Base-by-base conservation (phyloP, 805 yeast genomes). In the Scheffersomyces lignosus region DNA sequence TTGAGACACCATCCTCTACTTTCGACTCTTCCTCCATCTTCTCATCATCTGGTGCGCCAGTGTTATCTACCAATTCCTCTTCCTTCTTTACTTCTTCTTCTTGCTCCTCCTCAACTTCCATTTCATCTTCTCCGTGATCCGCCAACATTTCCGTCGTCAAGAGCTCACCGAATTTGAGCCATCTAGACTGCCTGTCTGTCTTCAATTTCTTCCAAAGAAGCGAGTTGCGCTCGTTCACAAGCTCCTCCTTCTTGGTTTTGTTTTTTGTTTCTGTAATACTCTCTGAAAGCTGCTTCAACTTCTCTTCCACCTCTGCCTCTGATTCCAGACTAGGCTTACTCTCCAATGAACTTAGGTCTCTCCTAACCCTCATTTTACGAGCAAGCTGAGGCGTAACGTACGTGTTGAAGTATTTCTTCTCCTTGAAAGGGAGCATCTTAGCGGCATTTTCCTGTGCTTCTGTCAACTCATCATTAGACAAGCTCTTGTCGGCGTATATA, bases 321-420 rank as follows among this genome's bases (percentile, higher is more conserved):
- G 28, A 17, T 8, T 33, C 41, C 14, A 25, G 36, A 18, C 34
- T 31, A 15, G 37, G 41, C n/a, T 31, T 31, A 8, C 25, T 36
- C 4, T 41, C 29, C 14, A 55, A 40, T 18, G 45, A 52, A 0
- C 41, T 52, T n/a, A 68, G 39, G 1, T 71, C 73, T 4, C 63
- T 54, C n/a, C 33, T 30, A 0, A 53, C 55, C 36, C 52, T 64
- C 73, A 70, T 68, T 33, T 58, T 58, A 23, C 73, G 45, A 1
- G 73, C 60, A 14, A 69, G 52, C 43, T 64, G 71, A 4, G 75
- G 73, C 2, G 75, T 69, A 7, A 58, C 71, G 38, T 63, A 67
- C 1, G 55, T 48, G 41, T 70, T 66, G 55, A 69, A 69, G 42
- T 69, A 70, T 33, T 60, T 47, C 41, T 64, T 65, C 15, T 43